phyloP scores from a whole-genome alignment of 2,329 filamentous ascomycete species.

The Plenodomus biglobosus region DNA sequence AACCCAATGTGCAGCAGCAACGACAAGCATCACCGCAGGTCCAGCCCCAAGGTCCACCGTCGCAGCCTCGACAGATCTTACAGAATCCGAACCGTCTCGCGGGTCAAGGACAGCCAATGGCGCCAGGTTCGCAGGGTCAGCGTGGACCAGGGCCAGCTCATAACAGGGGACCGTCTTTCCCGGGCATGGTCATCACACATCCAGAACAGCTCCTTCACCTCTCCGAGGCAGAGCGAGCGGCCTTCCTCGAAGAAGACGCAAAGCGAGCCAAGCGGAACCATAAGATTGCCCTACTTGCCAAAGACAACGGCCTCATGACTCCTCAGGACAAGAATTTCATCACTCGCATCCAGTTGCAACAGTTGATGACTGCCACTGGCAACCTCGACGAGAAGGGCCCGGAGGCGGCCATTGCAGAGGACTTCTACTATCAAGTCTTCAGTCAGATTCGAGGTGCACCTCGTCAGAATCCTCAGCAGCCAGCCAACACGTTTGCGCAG shows the following conservation, averaged over 20 bases:
- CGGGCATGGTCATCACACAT: slow-evolving; percentile 61
- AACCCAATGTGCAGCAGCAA: slow-evolving; percentile 27
- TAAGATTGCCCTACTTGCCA: slow-evolving; percentile 91
- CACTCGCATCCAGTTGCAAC: slow-evolving; percentile 94
- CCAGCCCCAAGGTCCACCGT: slow-evolving; percentile 45
- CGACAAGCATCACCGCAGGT: slow-evolving; percentile 33
- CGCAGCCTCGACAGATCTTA: slow-evolving; percentile 69
- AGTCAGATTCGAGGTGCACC: slow-evolving; percentile 89
- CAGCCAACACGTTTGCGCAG: slow-evolving; percentile 93
- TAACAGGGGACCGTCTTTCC: slow-evolving; percentile 53
- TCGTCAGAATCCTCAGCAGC: slow-evolving; percentile 88
- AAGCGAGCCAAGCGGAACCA: slow-evolving; percentile 96
- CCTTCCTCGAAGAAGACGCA: slow-evolving; percentile 86
- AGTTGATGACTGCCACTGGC: slow-evolving; percentile 88
- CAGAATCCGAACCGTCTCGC: slow-evolving; percentile 73
- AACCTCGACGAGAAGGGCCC: slow-evolving; percentile 77
- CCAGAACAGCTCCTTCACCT: slow-evolving; percentile 75
- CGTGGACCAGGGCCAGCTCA: slow-evolving; percentile 41
- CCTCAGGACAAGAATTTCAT: slow-evolving; percentile 99
- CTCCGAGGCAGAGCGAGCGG: slow-evolving; percentile 79
- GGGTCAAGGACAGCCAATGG: slow-evolving; percentile 46
- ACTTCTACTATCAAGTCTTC: slow-evolving; percentile 99
- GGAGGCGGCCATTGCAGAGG: slow-evolving; percentile 81
- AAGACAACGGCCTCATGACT: slow-evolving; percentile 97
- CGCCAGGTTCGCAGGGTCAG: slow-evolving; percentile 29